phyloP scores from a whole-genome alignment of 257 asterid genomes.

The Eustoma russellianum region DNA sequence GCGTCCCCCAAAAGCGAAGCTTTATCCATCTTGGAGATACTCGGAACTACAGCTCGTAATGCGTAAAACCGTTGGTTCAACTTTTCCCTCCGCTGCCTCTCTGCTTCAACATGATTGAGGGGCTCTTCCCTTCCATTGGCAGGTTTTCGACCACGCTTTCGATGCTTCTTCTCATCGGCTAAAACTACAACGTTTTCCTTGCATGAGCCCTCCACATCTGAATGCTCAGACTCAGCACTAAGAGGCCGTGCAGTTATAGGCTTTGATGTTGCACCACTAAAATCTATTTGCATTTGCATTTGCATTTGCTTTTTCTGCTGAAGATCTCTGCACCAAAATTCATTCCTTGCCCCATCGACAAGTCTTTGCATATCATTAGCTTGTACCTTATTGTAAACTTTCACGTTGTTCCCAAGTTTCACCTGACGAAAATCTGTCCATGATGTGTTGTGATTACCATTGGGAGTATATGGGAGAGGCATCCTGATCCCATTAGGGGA shows the following conservation, averaged over 20 bases:
- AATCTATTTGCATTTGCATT: slow-evolving; percentile 72
- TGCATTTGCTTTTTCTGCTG: slow-evolving; percentile 51
- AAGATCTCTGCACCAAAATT: slow-evolving; percentile 24
- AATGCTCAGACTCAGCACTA: slow-evolving; percentile 57
- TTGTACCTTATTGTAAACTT: slow-evolving; percentile 30
- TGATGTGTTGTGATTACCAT: slow-evolving; percentile 33
- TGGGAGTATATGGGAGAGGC: slow-evolving; percentile 27
- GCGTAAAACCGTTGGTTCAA: slow-evolving; percentile 84
- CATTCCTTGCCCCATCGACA: slow-evolving; percentile 38
- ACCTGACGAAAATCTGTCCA: slow-evolving; percentile 32
- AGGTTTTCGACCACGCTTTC: slow-evolving; percentile 87
- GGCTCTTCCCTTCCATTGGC: slow-evolving; percentile 90
- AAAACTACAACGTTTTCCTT: slow-evolving; percentile 41
- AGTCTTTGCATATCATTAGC: slow-evolving; percentile 20
- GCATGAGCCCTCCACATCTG: slow-evolving; percentile 62
- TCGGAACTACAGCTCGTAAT: slow-evolving; percentile 75
- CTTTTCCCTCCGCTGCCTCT: slow-evolving; percentile 84
- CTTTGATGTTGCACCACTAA: slow-evolving; percentile 45
- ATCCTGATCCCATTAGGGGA: slow-evolving; percentile 30
- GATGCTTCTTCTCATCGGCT: slow-evolving; percentile 55
- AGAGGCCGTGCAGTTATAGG: slow-evolving; percentile 22
- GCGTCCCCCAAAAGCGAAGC: slow-evolving; percentile 93
- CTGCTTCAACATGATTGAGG: slow-evolving; percentile 83
- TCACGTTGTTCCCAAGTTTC: slow-evolving; percentile 27
- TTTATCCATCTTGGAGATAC: slow-evolving; percentile 88